Percentiles rank a stretch among this genome's conserved stretches.
phyloP scores from a whole-genome alignment of 2,329 filamentous ascomycete genomes.

The Daldinia sp. region DNA sequence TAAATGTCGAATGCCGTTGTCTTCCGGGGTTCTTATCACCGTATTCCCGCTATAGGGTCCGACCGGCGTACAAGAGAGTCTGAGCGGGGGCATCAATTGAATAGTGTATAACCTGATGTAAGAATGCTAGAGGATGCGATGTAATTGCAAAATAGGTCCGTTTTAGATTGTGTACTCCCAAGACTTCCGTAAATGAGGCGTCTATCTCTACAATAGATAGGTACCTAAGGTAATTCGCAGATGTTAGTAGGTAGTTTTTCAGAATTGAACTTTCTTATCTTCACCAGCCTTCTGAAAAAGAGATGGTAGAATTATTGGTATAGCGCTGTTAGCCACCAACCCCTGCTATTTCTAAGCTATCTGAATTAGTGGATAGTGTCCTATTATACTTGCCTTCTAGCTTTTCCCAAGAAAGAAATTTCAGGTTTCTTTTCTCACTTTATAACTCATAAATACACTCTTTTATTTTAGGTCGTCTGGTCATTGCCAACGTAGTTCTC shows the following conservation, averaged over 20 bases:
- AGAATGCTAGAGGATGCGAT: no score
- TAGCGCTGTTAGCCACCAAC: no score
- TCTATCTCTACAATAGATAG: background rate
- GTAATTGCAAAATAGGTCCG: no score
- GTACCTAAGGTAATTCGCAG: background rate
- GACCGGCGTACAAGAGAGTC: background rate
- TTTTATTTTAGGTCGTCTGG: background rate
- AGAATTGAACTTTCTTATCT: no score
- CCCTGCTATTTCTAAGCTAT: no score
- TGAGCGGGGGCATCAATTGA: background rate
- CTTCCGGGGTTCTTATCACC: background rate
- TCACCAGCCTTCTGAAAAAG: no score
- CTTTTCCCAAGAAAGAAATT: no score
- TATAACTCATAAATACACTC: background rate
- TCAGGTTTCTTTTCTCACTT: background rate
- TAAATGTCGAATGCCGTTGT: background rate
- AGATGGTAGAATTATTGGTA: no score
- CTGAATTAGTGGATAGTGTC: background rate
- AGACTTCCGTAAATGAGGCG: no score
- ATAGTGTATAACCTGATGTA: background rate
- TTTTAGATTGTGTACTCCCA: no score
- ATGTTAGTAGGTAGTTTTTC: background rate
- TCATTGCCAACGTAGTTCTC: background rate
- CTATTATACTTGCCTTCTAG: no score
- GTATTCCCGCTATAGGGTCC: background rate